Percentiles rank a stretch among this genome's conserved stretches.
These are phyloP conservation scores for Beta macrorhiza DNA, from an alignment of 179 eudicot species.

Conservation along the genomic window DNA sequence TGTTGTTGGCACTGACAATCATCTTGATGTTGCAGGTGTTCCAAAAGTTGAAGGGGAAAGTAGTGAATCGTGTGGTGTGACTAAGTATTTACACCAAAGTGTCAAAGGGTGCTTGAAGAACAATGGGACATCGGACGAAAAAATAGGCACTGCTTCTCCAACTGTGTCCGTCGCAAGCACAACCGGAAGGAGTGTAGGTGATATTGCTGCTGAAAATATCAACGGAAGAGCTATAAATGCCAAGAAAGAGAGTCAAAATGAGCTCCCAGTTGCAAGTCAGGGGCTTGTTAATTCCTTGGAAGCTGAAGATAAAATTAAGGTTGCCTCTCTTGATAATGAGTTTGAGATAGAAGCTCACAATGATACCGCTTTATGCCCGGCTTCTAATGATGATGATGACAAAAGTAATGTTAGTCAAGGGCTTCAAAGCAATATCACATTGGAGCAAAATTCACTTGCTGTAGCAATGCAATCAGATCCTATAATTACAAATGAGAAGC, in stretches of 20 bases:
- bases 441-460: slow-evolving; percentile 30
- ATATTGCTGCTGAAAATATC: slow-evolving; percentile 20
- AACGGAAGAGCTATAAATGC: slow-evolving; percentile 2
- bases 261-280: slow-evolving; percentile 23
- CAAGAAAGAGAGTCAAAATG: slow-evolving; percentile 20
- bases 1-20: slow-evolving; percentile 27
- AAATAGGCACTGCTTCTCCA: slow-evolving; percentile 13
- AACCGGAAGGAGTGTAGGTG: slow-evolving; percentile 26
- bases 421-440: slow-evolving; percentile 15
- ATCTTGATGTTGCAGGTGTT: slow-evolving; percentile 21
- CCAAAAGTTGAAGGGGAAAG: slow-evolving; percentile 20
- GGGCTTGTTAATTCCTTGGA: slow-evolving; percentile 14
- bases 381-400: slow-evolving; percentile 14
- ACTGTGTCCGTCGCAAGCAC: slow-evolving; percentile 27
- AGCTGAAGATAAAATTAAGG: slow-evolving; percentile 26
- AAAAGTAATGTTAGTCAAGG: slow-evolving; percentile 25
- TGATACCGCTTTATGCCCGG: too few relatives aligned
- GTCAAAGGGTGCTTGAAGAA: slow-evolving; percentile 24
- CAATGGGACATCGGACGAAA: slow-evolving; percentile 28
- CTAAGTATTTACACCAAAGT: slow-evolving; percentile 26
- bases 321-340: slow-evolving; percentile 18
- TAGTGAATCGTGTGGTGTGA: slow-evolving; percentile 12
- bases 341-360: slow-evolving; percentile 22
- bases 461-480: slow-evolving; percentile 25
- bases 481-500: slow-evolving; percentile 22